phyloP scores from a whole-genome alignment of 2,329 filamentous ascomycete species.

The Pseudogymnoascus pannorum region DNA sequence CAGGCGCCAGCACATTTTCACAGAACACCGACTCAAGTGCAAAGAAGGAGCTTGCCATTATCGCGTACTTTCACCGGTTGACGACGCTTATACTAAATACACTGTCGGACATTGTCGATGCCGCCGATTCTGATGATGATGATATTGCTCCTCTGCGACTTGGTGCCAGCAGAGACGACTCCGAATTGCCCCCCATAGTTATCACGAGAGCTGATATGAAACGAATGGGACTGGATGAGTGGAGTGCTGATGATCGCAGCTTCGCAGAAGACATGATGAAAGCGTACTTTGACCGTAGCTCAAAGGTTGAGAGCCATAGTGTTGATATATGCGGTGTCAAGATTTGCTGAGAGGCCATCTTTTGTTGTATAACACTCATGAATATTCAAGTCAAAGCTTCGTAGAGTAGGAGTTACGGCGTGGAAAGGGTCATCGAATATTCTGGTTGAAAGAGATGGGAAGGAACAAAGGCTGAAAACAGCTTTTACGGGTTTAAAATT shows the following conservation, averaged over 20 bases:
- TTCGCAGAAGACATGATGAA: conserved; percentile 58
- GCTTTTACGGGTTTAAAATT: not conserved
- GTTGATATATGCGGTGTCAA: conserved; percentile 67
- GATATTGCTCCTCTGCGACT: conserved; percentile 33
- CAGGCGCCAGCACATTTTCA: conserved; percentile 29
- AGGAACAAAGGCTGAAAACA: not conserved
- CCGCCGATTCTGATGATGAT: conserved; percentile 30
- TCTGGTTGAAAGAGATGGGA: not conserved
- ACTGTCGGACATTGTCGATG: conserved; percentile 54
- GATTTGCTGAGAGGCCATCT: conserved; percentile 45
- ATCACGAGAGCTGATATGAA: conserved; percentile 59
- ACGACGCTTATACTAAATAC: conserved; percentile 58
- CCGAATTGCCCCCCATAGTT: conserved; percentile 33
- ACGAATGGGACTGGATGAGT: conserved; percentile 69
- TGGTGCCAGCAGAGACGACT: conserved; percentile 32
- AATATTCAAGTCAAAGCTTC: not conserved
- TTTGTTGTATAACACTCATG: not conserved
- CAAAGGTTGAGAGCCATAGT: conserved; percentile 59
- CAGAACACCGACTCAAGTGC: conserved; percentile 8
- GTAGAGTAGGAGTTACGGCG: not conserved
- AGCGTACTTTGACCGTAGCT: conserved; percentile 59
- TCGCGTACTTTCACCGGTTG: conserved; percentile 74
- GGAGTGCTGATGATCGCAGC: conserved; percentile 62
- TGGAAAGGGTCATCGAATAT: not conserved
- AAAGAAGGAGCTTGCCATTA: conserved; percentile 59